Evolutionary conservation across 768 basidiomycete species (phyloP), one percentile per base, ranked within the genome.

Genomic region (Pisolithus orientalis): DNA sequence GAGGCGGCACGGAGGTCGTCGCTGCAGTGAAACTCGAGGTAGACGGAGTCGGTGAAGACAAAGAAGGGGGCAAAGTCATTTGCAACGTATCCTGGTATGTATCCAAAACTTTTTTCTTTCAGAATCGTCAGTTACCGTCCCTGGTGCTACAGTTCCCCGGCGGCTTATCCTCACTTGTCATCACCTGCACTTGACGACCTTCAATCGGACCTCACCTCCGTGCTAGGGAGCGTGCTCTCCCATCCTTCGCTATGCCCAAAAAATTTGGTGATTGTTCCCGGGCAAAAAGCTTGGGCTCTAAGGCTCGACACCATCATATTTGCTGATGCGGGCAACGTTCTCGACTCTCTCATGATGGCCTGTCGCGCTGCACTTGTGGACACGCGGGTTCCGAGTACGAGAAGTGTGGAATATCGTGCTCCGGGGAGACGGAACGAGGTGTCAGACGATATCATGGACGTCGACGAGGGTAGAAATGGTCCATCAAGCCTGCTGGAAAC

Each of bases 11-110:
- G 0, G 89, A 92, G 58, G 74, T 92, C 4, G 68, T 92, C 25
- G 90, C 86, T 1, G 90, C 88, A 0, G 75, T 80, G 2, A 89
- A 90, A 60, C 75, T 93, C 0, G 91, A 94, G 59, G 87, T 94
- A 0, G 86, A 87, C 8, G 67, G 64, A 8, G 57, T 55, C 1
- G 72, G 69, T 1, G 77, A 71, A 10, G 73, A 76, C 0, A 72
- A 75, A 9, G 79, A 82, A 24, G 82, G 80, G 0, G 88, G 85
- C 13, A 70, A 80, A 46, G 65, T 94, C 13, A 71, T 75, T 0
- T 88, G 87, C 64, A 75, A 75, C 8, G 90, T 92, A 24, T 79
- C 82, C 55, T 93, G 90, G 90, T 92, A 68, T 59, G 84, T 75
- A 17, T 42, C n/a, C 37, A 31, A n/a, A 13, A 14, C 44, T 53